Base-by-base conservation (phyloP, 148 eudicot genomes). In the Selenicereus undatus region DNA sequence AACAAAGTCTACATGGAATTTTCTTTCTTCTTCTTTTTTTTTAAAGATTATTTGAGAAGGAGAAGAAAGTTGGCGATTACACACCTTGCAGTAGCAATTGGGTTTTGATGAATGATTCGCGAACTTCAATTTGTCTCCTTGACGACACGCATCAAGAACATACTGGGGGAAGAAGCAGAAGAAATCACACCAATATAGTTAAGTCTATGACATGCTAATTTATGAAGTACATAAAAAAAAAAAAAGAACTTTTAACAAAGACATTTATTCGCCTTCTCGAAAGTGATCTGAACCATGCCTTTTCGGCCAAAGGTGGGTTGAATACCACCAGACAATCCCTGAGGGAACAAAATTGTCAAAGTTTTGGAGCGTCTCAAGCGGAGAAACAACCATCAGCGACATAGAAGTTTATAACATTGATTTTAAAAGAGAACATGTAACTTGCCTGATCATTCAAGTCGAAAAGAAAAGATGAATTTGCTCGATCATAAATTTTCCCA, bases 51-150 rank as follows among this genome's bases (percentile, higher is more conserved):
- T 20, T 56, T 11, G 22, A 56, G n/a, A 18, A 62, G 29, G 71
- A 66, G 22, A 27, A 26, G 35, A 66, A 13, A 29, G 11, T 42
- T 43, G 21, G 3, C 27, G 26, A 68, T 48, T 39, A 35, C 10
- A 29, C 81, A 93, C 99, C 97, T 90, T 94, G 74, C 98, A 97
- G 76, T 90, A 90, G 80, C 99, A 96, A 88, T 96, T 96, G 21
- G 99, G 99, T 43, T 84, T 90, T 66, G 91, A 81, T n/a, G 99
- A 93, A 84, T 96, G 98, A 79, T 96, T 96, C 8, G 99, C 98
- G 72, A 96, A 96, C 85, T 96, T 96, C 87, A 96, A 82, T 81
- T 96, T 92, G 89, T 92, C 97, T 81, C 99, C 99, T 75, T 89
- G 88, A 84, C 99, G 99, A 78, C 84, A 92, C 54, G 99, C 99